Percentiles rank a stretch among this genome's conserved stretches.
These are phyloP conservation scores for Coemansia sp. DNA, from an alignment of 192 early-diverging fungal species.

Conservation along the genomic window DNA sequence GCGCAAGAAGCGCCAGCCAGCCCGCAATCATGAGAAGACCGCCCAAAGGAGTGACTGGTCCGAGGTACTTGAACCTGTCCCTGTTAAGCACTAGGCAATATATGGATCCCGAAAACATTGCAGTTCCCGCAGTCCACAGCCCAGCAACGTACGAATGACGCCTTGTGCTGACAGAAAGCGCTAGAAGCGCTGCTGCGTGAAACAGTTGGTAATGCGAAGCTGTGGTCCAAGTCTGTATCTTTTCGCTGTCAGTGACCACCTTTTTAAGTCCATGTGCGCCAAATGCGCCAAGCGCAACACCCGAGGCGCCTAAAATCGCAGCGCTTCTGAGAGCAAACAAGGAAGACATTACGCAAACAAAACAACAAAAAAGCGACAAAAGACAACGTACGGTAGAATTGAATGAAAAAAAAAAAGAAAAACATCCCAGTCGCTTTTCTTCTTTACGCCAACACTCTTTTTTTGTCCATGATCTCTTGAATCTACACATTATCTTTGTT, in stretches of 20 bases:
- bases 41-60: constrained; percentile 47
- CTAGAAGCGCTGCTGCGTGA: constrained; percentile 55
- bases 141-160: constrained; percentile 25
- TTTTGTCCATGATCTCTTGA: not conserved
- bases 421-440: not conserved
- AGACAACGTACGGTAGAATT: not conserved
- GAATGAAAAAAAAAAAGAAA: not conserved
- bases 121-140: constrained; percentile 52
- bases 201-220: constrained; percentile 58
- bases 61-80: constrained; percentile 29
- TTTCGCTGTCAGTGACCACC: constrained; percentile 32
- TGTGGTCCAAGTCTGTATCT: constrained; percentile 38
- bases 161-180: constrained; percentile 25
- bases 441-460: not conserved
- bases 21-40: constrained; percentile 45
- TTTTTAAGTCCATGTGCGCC: constrained; percentile 57
- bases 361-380: not conserved
- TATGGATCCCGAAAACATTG: constrained; percentile 57
- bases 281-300: constrained; percentile 59
- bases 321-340: constrained; percentile 34
- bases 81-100: constrained; percentile 53
- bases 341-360: constrained; percentile 23
- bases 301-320: constrained; percentile 49
- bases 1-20: constrained; percentile 43
- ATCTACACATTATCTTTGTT: not conserved